phyloP scores from a whole-genome alignment of 2,329 filamentous ascomycete species.

The Geoglossum cookeanum region DNA sequence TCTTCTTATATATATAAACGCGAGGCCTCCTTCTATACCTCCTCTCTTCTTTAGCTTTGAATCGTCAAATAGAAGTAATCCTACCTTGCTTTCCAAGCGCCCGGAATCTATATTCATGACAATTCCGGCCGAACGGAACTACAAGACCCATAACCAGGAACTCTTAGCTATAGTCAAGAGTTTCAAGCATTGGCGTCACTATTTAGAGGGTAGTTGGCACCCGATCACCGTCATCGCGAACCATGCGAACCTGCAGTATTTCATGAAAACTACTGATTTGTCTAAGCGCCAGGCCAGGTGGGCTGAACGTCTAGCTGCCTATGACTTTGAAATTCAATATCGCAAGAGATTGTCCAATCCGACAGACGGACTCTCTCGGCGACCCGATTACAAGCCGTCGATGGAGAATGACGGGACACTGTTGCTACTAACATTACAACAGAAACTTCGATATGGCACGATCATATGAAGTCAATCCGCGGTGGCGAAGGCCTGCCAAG shows the following conservation, averaged over 20 bases:
- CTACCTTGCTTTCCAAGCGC: too few relatives aligned
- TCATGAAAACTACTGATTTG: conserved; percentile 13
- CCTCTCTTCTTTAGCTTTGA: too few relatives aligned
- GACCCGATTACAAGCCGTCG: conserved; percentile 4
- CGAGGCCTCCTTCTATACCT: too few relatives aligned
- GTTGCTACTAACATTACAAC: conserved; percentile 1
- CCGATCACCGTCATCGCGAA: conserved; percentile 8
- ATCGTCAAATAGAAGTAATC: too few relatives aligned
- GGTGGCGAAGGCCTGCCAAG: too few relatives aligned
- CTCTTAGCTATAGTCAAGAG: too few relatives aligned
- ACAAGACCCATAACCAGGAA: too few relatives aligned
- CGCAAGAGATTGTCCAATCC: conserved; percentile 9
- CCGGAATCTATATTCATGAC: too few relatives aligned
- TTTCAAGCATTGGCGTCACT: conserved; percentile 13
- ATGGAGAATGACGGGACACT: neutral
- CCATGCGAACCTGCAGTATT: conserved; percentile 16
- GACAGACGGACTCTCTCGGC: conserved; percentile 10
- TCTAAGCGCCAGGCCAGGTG: conserved; percentile 14
- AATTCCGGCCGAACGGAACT: too few relatives aligned
- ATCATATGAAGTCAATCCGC: too few relatives aligned
- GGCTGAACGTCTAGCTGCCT: conserved; percentile 11
- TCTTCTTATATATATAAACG: too few relatives aligned
- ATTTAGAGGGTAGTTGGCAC: conserved; percentile 9
- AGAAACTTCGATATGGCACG: too few relatives aligned
- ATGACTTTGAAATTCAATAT: conserved; percentile 15